phyloP scores from a whole-genome alignment of 192 early-diverging fungal species.

The Kickxella alabastrina region DNA sequence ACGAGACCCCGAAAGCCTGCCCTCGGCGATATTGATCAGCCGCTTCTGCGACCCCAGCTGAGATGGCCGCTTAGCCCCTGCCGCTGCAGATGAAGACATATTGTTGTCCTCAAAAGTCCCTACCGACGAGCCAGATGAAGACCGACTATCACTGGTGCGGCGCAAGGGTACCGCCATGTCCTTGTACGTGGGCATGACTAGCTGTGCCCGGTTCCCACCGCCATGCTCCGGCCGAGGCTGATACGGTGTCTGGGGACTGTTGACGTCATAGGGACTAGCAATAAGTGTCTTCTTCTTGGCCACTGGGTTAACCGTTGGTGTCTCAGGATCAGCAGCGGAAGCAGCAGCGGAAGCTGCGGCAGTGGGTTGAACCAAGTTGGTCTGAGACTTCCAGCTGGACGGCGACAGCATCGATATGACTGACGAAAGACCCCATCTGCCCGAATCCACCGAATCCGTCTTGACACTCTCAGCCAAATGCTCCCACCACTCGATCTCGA shows the following conservation, averaged over 20 bases:
- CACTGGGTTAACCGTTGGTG: conserved; percentile 9
- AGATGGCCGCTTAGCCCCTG: conserved; percentile 1
- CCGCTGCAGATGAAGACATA: neutral
- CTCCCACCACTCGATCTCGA: neutral
- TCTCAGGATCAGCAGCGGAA: conserved; percentile 11
- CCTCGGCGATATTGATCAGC: conserved; percentile 10
- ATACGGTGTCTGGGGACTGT: conserved; percentile 46
- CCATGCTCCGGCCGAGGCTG: conserved; percentile 46
- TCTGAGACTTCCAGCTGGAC: conserved; percentile 44
- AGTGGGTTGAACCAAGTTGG: neutral
- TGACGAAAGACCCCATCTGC: conserved; percentile 17
- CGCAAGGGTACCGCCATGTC: conserved; percentile 46
- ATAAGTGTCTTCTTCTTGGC: conserved; percentile 7
- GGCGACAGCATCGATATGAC: conserved; percentile 44
- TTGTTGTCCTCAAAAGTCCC: too few relatives aligned
- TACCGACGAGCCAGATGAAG: neutral
- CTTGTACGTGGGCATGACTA: conserved; percentile 42
- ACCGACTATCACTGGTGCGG: conserved; percentile 13
- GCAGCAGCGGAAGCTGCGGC: neutral
- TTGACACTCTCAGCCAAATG: conserved; percentile 1
- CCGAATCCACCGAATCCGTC: conserved; percentile 15
- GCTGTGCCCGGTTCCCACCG: conserved; percentile 11
- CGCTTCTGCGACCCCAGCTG: conserved; percentile 4
- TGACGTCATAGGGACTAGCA: conserved; percentile 37
- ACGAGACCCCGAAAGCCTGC: conserved; percentile 33